Base-by-base conservation (phyloP, 2,329 filamentous ascomycete species). In the Aspergillus intermedius region DNA sequence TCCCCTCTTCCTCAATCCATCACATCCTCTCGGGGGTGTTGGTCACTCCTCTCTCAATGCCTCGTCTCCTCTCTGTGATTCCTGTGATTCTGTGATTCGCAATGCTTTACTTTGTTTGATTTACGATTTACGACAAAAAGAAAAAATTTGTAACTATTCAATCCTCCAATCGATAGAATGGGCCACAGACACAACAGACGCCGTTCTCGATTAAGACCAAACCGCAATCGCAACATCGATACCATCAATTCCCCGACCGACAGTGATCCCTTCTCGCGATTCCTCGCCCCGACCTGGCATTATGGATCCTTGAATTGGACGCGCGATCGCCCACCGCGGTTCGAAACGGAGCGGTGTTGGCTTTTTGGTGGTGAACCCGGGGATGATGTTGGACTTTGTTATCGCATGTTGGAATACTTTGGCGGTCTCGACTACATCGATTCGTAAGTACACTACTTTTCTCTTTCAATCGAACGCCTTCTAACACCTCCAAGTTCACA, bases 401-500 rank as follows among this genome's bases (percentile, higher is more conserved):
- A 71, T 56, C 68, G 69, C 48, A 77, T 77, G 74, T 63, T 75
- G 51, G 73, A 75, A 55, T 74, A 72, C 48, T 76, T 76, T 49
- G 72, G 64, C 56, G 70, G 70, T 47, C 68, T 77, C 55, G 73
- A 76, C 54, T 77, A 73, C 59, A 71, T 76, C 51, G 62, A 74
- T 49, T 60, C 63, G 64, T 70, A 56, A 69, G 64, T 66, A 28
- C 41, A n/a, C 43, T 19, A 15, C 37, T 22, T 15, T 22, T 22
- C 17, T 5, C 17, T 19, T 40, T 19, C 37, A 35, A 35, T 8
- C 3, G 34, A 35, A 35, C 15, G 32, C 12, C 4, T 7, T 35
- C 13, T 35, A 17, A 35, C 34, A 17, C 15, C n/a, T 2, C 13
- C 9, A 12, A 40, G 37, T 19, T 40, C 37, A 40, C 37, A 40